Conservation (phyloP, 805 yeast species). For the Schwanniomyces sp. region DNA sequence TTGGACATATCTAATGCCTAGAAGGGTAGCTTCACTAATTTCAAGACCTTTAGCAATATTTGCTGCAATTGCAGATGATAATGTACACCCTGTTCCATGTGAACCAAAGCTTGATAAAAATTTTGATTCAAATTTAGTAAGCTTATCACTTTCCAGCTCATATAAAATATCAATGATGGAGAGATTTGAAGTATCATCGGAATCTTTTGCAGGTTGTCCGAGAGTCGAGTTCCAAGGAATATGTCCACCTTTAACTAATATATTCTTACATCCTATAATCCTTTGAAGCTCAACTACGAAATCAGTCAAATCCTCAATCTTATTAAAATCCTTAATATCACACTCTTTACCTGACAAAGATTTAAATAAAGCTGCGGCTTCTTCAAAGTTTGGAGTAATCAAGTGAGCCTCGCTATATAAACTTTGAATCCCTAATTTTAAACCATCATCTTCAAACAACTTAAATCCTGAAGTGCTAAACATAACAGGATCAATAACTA, state of each 20-base stretch:
- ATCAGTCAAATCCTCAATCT: conserved; percentile 33
- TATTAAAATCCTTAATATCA: conserved; percentile 18
- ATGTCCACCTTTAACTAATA: conserved; percentile 84
- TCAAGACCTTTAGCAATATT: conserved; percentile 58
- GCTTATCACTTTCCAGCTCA: conserved; percentile 33
- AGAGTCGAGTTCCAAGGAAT: conserved; percentile 38
- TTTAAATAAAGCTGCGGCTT: conserved; percentile 50
- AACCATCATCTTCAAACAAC: conserved; percentile 49
- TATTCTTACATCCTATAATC: conserved; percentile 43
- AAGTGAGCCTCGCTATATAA: conserved; percentile 56
- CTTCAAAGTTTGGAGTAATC: conserved; percentile 74
- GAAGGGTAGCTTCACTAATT: conserved; percentile 50
- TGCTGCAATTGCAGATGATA: conserved; percentile 78
- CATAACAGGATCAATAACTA: conserved; percentile 84
- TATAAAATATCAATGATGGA: conserved; percentile 55
- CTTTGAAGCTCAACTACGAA: conserved; percentile 25
- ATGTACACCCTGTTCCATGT: conserved; percentile 92
- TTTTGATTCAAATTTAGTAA: conserved; percentile 47
- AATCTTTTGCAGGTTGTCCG: conserved; percentile 11
- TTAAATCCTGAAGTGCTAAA: conserved; percentile 75
- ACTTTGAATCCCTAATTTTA: conserved; percentile 40
- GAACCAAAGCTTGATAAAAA: conserved; percentile 52
- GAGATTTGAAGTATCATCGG: conserved; percentile 11
- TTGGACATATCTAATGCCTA: conserved; percentile 66
- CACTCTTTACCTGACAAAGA: conserved; percentile 21